phyloP scores from a whole-genome alignment of 1,284 basidiomycete species.

The Trichosporon faecale region DNA sequence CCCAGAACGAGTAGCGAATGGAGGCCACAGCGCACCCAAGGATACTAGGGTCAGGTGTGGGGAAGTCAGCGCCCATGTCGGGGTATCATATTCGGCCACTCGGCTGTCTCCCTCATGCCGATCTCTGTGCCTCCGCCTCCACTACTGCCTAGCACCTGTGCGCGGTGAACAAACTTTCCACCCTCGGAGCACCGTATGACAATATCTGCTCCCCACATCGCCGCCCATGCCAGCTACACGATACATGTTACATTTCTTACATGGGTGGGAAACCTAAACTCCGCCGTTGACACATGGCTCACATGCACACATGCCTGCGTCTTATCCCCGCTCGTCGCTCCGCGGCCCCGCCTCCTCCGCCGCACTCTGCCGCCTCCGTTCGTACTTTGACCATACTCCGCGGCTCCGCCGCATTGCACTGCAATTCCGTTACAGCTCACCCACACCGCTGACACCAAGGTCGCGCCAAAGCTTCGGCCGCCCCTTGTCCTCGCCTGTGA shows the following conservation, averaged over 20 bases:
- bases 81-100: conserved; percentile 7
- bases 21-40: no score
- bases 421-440: conserved; percentile 43
- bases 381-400: no score
- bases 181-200: background rate
- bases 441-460: conserved; percentile 66
- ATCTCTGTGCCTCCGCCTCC: background rate
- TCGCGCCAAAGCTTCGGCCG: conserved; percentile 69
- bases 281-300: background rate
- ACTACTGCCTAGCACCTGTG: background rate
- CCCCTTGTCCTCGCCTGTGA: conserved; percentile 63
- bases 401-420: background rate
- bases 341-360: background rate
- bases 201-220: background rate
- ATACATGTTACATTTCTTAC: background rate
- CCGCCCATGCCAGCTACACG: background rate
- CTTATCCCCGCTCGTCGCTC: background rate
- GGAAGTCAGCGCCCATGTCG: background rate
- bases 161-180: background rate
- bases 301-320: conserved; percentile 8
- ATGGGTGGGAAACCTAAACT: background rate
- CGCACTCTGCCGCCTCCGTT: background rate
- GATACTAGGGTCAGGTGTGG: background rate
- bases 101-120: conserved; percentile 10
- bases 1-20: background rate